These are phyloP conservation scores for Rubia balearica DNA, from an alignment of 305 asterid species.

Conservation along the genomic window DNA sequence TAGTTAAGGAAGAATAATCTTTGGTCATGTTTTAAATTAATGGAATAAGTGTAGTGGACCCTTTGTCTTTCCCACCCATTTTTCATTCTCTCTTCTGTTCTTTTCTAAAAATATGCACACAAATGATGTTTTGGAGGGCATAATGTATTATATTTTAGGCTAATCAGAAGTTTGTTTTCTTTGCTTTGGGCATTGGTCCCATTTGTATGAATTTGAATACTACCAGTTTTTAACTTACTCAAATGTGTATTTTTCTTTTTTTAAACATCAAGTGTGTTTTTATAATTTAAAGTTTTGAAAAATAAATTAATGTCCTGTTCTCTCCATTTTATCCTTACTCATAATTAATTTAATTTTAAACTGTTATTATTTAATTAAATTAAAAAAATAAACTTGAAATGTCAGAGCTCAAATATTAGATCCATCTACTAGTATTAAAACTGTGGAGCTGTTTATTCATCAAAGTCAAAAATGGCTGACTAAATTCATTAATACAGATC, in stretches of 20 bases:
- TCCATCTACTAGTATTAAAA: not conserved
- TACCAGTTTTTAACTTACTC: not conserved
- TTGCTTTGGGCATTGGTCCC: not conserved
- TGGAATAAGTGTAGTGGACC: too few species aligned
- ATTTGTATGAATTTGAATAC: not conserved
- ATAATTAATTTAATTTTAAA: too few species aligned
- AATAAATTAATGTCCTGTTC: too few species aligned
- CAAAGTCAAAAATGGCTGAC: conserved; percentile 3
- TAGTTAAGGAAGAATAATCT: too few species aligned
- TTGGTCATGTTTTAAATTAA: too few species aligned
- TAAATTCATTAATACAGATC: not conserved
- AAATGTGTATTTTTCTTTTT: too few species aligned
- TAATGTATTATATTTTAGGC: not conserved
- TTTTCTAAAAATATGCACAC: too few species aligned
- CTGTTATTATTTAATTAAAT: too few species aligned
- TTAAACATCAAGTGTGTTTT: not conserved
- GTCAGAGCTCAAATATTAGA: not conserved
- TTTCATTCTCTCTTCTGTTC: too few species aligned
- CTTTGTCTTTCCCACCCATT: too few species aligned
- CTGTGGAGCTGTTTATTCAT: not conserved
- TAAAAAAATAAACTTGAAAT: not conserved
- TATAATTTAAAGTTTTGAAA: too few species aligned
- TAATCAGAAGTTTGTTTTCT: not conserved
- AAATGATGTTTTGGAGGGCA: not conserved
- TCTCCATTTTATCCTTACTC: too few species aligned